Conservation (phyloP, 2,329 filamentous ascomycete species). For the Colletotrichum sp. region DNA sequence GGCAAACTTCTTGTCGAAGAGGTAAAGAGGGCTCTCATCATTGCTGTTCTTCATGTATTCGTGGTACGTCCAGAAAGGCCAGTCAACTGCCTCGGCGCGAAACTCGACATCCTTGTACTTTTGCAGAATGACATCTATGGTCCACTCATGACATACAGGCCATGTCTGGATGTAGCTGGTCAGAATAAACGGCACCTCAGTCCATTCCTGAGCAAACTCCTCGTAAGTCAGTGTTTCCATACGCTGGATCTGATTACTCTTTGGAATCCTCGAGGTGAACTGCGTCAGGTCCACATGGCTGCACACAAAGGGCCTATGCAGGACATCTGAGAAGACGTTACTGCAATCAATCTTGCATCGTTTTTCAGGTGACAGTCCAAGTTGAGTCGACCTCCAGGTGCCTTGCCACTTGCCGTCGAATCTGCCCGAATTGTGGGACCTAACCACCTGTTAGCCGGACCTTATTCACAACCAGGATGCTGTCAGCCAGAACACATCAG, state of each 20-base stretch:
- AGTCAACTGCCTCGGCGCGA: constrained; percentile 92
- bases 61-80: constrained; percentile 81
- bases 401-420: constrained; percentile 69
- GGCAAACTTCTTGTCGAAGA: constrained; percentile 88
- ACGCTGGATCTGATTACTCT: constrained; percentile 73
- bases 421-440: constrained; percentile 24
- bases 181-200: constrained; percentile 83
- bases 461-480: not conserved
- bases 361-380: constrained; percentile 58
- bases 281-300: constrained; percentile 72
- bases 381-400: constrained; percentile 82
- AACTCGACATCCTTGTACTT: constrained; percentile 73
- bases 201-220: constrained; percentile 79
- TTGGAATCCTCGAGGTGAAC: constrained; percentile 75
- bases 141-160: constrained; percentile 80
- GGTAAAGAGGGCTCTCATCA: constrained; percentile 90
- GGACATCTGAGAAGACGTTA: constrained; percentile 85
- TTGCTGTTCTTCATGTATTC: constrained; percentile 79
- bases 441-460: constrained; percentile 6
- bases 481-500: not conserved
- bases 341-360: constrained; percentile 71
- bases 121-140: constrained; percentile 67
- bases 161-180: constrained; percentile 82
- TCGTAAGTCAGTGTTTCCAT: constrained; percentile 71
- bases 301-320: constrained; percentile 91